Evolutionary conservation across 2,329 filamentous ascomycete genomes (phyloP), one percentile per base, ranked within the genome.

Genomic region (Tolypocladium guangdongense): DNA sequence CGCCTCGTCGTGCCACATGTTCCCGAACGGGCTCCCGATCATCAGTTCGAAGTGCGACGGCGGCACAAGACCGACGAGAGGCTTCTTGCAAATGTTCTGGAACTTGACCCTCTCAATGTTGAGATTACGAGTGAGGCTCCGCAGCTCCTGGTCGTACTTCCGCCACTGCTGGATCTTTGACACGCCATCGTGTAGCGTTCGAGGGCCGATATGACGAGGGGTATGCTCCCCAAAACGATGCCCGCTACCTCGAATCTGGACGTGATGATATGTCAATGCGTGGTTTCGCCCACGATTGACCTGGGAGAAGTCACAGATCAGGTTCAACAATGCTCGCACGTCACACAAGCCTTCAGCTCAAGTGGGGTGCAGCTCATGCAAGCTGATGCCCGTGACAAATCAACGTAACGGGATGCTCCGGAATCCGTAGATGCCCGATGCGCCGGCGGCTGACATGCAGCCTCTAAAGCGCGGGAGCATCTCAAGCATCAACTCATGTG

Each of bases 41-140:
- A 71, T 65, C 6, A 52, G 32, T 6, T 67, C 60, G 0, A 69
- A 59, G 7, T 63, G 43, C 7, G 45, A n/a, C 0, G 53, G 56
- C 0, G 61, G 53, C 0, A 65, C 62, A 0, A 65, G 55, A 1
- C 63, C 64, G 0, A 51, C 52, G 3, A 69, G 59, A 0, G 70
- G 59, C 11, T 63, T 63, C 22, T 67, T 57, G 36, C 60, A 68
- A 7, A 65, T 61, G 43, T 69, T 67, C 4, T 61, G 54, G 0
- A 68, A 41, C 14, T 62, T 66, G 3, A 56, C 55, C 1, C 56
- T 45, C 35, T 69, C 66, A 0, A 59, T 67, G 4, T 55, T 50
- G 3, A 70, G 54, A 0, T 55, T 57, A 0, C 53, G 52, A 4
- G 60, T 57, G 2, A 68, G 59, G 12, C 49, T 61, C 3, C 52